phyloP scores from a whole-genome alignment of 2,329 filamentous ascomycete species.

The Dothidotthia symphoricarpi region DNA sequence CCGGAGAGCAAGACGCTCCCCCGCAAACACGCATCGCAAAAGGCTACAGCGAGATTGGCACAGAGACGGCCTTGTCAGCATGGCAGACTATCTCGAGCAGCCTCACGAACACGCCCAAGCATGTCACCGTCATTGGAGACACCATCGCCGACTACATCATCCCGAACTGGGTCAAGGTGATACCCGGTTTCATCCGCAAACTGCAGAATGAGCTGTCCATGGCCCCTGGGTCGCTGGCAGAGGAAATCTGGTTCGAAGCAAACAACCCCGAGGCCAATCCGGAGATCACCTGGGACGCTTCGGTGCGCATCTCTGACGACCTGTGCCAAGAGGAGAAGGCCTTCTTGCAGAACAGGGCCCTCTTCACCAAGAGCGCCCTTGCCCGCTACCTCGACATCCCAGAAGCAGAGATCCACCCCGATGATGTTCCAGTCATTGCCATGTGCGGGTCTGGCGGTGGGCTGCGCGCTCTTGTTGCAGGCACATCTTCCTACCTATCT shows the following conservation, averaged over 20 bases:
- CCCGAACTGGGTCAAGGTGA: constrained; percentile 74
- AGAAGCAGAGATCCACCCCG: constrained; percentile 79
- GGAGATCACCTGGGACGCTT: constrained; percentile 79
- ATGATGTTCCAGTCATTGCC: constrained; percentile 90
- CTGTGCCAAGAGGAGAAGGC: constrained; percentile 80
- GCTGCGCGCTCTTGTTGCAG: constrained; percentile 83
- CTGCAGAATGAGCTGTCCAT: constrained; percentile 85
- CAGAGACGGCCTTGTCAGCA: constrained; percentile 20
- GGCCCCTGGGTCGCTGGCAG: constrained; percentile 81
- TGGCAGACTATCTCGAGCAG: constrained; percentile 37
- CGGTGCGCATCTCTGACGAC: constrained; percentile 75
- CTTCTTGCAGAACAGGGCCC: constrained; percentile 68
- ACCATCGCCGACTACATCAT: constrained; percentile 69
- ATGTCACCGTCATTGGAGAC: constrained; percentile 44
- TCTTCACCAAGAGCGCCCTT: constrained; percentile 68
- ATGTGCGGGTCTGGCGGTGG: constrained; percentile 94
- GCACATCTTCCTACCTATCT: constrained; percentile 81
- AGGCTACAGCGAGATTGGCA: constrained; percentile 19
- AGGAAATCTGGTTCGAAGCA: constrained; percentile 91
- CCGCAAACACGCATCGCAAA: constrained; percentile 35
- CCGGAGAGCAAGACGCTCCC: constrained; percentile 35
- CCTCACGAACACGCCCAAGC: constrained; percentile 29
- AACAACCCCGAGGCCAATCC: constrained; percentile 80
- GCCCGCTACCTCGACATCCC: constrained; percentile 78
- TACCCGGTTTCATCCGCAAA: constrained; percentile 77